These are phyloP conservation scores for Aspergillus caelatus DNA, from an alignment of 2,329 filamentous ascomycete genomes.

Conservation along the genomic window DNA sequence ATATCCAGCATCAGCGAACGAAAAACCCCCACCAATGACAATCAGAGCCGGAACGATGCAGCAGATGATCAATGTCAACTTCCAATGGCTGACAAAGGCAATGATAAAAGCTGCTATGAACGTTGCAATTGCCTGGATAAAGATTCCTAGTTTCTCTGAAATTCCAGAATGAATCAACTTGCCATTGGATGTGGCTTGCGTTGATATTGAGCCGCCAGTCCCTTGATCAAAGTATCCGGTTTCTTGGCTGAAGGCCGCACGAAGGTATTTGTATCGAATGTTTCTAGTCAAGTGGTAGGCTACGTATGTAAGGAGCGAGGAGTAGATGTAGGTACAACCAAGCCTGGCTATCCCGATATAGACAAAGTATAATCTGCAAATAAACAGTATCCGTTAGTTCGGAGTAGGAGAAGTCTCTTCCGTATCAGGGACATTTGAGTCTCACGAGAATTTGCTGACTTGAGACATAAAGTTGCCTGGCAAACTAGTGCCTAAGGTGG, in stretches of 20 bases:
- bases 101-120: conserved; percentile 28
- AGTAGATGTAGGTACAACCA: conserved; percentile 34
- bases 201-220: conserved; percentile 30
- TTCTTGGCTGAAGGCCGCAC: conserved; percentile 33
- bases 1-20: conserved; percentile 22
- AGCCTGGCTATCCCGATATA: conserved; percentile 41
- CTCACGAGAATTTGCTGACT: conserved; percentile 21
- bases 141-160: conserved; percentile 26
- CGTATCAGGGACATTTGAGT: neutral
- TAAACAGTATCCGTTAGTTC: conserved; percentile 11
- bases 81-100: conserved; percentile 28
- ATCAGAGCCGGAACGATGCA: conserved; percentile 24
- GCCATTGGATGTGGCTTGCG: conserved; percentile 35
- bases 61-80: conserved; percentile 25
- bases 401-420: neutral
- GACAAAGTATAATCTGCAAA: conserved; percentile 35
- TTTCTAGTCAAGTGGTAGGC: conserved; percentile 14
- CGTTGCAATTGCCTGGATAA: conserved; percentile 21
- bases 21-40: conserved; percentile 12
- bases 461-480: conserved; percentile 15
- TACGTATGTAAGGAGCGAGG: conserved; percentile 19
- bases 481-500: conserved; percentile 17
- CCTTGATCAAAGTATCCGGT: conserved; percentile 33
- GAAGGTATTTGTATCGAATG: conserved; percentile 19
- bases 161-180: conserved; percentile 24